These are phyloP conservation scores for Leccinum obscurum DNA, from an alignment of 768 basidiomycete genomes.

Conservation along the genomic window DNA sequence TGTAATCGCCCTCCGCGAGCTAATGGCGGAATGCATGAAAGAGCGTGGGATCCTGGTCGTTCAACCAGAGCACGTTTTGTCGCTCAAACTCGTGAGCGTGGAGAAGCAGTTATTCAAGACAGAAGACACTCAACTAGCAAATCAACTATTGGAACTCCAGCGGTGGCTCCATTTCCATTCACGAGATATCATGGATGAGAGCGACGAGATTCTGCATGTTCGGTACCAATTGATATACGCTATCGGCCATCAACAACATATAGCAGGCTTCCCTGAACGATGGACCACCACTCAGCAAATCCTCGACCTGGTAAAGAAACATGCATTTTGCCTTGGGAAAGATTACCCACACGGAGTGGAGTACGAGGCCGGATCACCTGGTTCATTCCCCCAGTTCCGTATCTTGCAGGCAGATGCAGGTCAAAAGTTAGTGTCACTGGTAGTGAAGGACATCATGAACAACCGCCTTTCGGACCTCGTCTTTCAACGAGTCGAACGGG, in stretches of 20 bases:
- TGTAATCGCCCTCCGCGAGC: conserved; percentile 24
- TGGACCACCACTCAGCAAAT: conserved; percentile 37
- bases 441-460: conserved; percentile 19
- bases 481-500: conserved; percentile 11
- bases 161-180: conserved; percentile 25
- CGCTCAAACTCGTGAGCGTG: conserved; percentile 47
- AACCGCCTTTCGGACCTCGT: conserved; percentile 16
- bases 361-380: conserved; percentile 12
- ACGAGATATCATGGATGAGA: conserved; percentile 34
- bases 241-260: conserved; percentile 27
- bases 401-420: conserved; percentile 18
- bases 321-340: conserved; percentile 12
- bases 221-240: conserved; percentile 41
- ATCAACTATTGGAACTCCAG: conserved; percentile 29
- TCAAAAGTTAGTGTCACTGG: conserved; percentile 9
- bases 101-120: conserved; percentile 32
- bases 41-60: conserved; percentile 45
- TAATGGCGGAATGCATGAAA: conserved; percentile 41
- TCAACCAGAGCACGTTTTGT: conserved; percentile 57
- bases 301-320: conserved; percentile 25
- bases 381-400: conserved; percentile 28
- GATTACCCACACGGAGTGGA: conserved; percentile 18
- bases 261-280: conserved; percentile 35
- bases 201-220: conserved; percentile 35
- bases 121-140: background rate